Base-by-base conservation (phyloP, 371 early-diverging fungal genomes). In the Mortierella sp. region DNA sequence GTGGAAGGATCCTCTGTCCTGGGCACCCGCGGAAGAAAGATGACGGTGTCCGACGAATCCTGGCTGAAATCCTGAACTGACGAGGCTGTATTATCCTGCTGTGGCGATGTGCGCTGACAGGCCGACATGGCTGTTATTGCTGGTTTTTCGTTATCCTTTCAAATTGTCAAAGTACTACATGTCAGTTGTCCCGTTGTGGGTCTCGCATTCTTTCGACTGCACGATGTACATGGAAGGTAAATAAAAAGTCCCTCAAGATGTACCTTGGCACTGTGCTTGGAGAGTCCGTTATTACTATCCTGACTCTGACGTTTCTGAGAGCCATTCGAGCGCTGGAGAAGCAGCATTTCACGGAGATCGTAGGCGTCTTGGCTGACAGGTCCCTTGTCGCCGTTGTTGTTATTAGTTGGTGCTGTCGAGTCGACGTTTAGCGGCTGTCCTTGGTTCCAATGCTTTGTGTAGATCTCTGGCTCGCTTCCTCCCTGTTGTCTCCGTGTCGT, bases 301-400 rank as follows among this genome's bases (percentile, higher is more conserved):
- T 65, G 55, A 53, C 44, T 50, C 19, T 70, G 67, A 8, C 37
- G 29, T 48, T 34, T 55, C 10, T 29, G 29, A 13, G 64, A 8
- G 8, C 61, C 64, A 14, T 55, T 26, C 2, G 64, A 29, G 6
- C 69, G 71, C 29, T 67, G 77, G 24, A 41, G 48, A 14, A 77
- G 52, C 4, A 77, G 63, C 26, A 70, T 53, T 19, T 77, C 68
- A 5, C 77, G 73, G 26, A 77, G 52, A 64, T 74, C 77, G 13
- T 31, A 39, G 9, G 77, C 71, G 8, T 81, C 81, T 8, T 43
- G 64, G 4, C 66, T 69, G 8, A 68, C 53, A 0, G 61, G 37
- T 16, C 43, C 55, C 47, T 26, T 53, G 24, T 63, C 61, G n/a
- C 50, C 29, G 2, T 50, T 31, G 19, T 9, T 31, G 19, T 34